Evolutionary conservation across 768 basidiomycete species (phyloP).

Genomic region (Boletellus emodensis): DNA sequence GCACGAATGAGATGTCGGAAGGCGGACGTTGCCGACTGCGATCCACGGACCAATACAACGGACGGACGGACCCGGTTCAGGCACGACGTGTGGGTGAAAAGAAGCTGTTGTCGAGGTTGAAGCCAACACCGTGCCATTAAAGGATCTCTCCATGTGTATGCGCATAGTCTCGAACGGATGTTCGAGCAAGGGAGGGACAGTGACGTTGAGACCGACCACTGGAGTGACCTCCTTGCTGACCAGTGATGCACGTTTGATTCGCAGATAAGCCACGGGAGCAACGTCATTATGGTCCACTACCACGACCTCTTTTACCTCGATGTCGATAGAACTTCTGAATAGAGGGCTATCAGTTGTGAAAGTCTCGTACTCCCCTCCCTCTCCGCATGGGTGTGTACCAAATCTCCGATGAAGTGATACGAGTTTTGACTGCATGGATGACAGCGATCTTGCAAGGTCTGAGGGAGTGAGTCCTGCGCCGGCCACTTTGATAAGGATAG

Average conservation of each 20-base stretch:
- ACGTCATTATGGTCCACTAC: slow-evolving; percentile 79
- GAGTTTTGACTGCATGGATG: slow-evolving; percentile 70
- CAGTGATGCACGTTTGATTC: slow-evolving; percentile 67
- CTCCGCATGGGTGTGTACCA: slow-evolving; percentile 92
- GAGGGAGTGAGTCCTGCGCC: slow-evolving; percentile 80
- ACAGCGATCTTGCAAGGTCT: slow-evolving; percentile 76
- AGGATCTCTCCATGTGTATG: slow-evolving; percentile 8
- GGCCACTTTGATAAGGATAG: slow-evolving; percentile 91
- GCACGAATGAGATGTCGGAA: slow-evolving; percentile 21
- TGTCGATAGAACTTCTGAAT: slow-evolving; percentile 70
- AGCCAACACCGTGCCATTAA: slow-evolving; percentile 1
- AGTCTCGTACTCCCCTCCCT: slow-evolving; percentile 97
- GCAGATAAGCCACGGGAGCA: slow-evolving; percentile 87
- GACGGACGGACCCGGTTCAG: slow-evolving; percentile 12
- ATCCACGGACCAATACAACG: slow-evolving; percentile 60
- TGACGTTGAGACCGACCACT: slow-evolving; percentile 15
- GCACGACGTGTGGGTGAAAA: not conserved
- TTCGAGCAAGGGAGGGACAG: slow-evolving; percentile 51
- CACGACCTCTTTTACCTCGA: slow-evolving; percentile 69
- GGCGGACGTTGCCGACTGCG: slow-evolving; percentile 53
- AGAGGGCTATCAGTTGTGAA: slow-evolving; percentile 86
- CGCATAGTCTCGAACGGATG: slow-evolving; percentile 15
- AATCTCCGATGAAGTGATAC: slow-evolving; percentile 71
- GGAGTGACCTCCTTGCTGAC: slow-evolving; percentile 44
- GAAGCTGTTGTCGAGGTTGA: not conserved